These are phyloP conservation scores for Selaginella tamariscina DNA, from an alignment of 75 land plant genomes.

Conservation along the genomic window DNA sequence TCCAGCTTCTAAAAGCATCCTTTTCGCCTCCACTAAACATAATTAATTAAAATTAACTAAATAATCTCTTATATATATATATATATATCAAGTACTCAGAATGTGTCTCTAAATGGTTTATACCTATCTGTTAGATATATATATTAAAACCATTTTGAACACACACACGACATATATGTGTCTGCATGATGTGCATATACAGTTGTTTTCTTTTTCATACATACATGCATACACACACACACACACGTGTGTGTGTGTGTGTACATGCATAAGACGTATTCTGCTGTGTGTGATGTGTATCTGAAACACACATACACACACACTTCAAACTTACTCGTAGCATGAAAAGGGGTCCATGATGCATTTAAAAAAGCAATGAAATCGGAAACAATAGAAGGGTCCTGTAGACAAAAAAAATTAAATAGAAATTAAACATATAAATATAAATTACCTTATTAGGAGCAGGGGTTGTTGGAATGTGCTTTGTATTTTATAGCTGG, in stretches of 20 bases:
- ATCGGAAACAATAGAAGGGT: conserved; percentile 48
- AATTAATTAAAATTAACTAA: not conserved
- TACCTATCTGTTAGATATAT: not conserved
- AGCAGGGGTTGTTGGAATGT: no score
- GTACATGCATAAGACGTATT: no score
- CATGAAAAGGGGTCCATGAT: conserved; percentile 96
- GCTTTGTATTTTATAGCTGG: no score
- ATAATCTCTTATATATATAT: no score
- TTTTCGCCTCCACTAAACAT: conserved; percentile 83
- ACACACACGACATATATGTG: not conserved
- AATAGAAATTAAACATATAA: no score
- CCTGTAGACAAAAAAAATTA: no score
- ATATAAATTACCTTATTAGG: no score
- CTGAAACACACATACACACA: not conserved
- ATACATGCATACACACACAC: no score
- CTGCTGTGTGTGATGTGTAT: no score
- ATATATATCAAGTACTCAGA: not conserved
- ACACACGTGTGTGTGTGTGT: no score
- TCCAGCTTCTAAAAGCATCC: conserved; percentile 60
- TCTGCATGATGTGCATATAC: not conserved
- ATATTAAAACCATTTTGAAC: not conserved
- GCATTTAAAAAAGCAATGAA: conserved; percentile 68
- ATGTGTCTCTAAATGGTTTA: not conserved
- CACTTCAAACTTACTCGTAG: conserved; percentile 53
- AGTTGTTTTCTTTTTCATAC: not conserved